phyloP scores from a whole-genome alignment of 1,284 basidiomycete species.

The Boletus semigastroideus region DNA sequence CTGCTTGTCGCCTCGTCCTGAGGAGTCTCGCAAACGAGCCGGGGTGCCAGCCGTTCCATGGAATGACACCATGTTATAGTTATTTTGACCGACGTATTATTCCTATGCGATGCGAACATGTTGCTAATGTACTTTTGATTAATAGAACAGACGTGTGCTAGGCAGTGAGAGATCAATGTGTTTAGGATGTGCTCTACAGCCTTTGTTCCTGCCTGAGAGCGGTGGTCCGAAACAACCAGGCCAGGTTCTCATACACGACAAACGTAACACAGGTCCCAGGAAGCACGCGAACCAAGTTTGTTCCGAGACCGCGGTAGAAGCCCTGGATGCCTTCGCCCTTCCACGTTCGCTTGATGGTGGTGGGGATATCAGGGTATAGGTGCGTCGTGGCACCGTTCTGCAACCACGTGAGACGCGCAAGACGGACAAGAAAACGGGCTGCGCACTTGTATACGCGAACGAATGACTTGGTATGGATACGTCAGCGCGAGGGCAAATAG shows the following conservation, averaged over 20 bases:
- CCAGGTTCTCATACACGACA: conserved; percentile 96
- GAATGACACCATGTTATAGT: conserved; percentile 34
- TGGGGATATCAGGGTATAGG: conserved; percentile 79
- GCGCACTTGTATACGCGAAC: conserved; percentile 90
- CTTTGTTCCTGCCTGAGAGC: conserved; percentile 41
- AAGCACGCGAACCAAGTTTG: conserved; percentile 94
- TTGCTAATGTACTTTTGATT: conserved; percentile 10
- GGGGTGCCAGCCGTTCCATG: conserved; percentile 29
- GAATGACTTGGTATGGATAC: conserved; percentile 97
- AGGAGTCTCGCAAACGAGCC: conserved; percentile 25
- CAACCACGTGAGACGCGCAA: not conserved
- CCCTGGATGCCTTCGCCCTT: conserved; percentile 77
- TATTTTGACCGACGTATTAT: conserved; percentile 12
- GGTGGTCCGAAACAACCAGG: conserved; percentile 73
- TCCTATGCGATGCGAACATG: not conserved
- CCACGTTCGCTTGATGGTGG: conserved; percentile 81
- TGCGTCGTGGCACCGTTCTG: conserved; percentile 64
- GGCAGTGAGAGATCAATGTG: conserved; percentile 3
- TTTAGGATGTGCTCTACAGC: too few species aligned
- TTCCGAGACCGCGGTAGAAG: conserved; percentile 94
- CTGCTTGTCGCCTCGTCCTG: conserved; percentile 34
- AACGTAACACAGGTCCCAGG: conserved; percentile 98
- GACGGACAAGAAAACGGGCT: conserved; percentile 16
- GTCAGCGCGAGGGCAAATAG: conserved; percentile 82
- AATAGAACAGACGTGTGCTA: conserved; percentile 7